Evolutionary conservation across 192 early-diverging fungal species (phyloP).

Genomic region (Coemansia sp.): DNA sequence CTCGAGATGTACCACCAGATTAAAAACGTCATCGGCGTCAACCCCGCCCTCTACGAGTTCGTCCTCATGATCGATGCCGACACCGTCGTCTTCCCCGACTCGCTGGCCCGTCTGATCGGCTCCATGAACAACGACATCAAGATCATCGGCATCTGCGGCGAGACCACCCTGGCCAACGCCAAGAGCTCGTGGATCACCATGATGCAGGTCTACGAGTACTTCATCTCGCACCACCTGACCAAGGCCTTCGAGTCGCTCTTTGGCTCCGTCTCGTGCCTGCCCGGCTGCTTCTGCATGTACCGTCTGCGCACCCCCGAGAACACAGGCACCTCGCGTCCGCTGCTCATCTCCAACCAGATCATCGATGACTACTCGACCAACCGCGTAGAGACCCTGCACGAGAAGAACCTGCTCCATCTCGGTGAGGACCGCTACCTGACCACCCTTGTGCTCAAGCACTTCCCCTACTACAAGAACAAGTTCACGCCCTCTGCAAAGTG

Average conservation of each 20-base stretch:
- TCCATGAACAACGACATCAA: slow-evolving; percentile 86
- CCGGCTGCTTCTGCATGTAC: slow-evolving; percentile 99
- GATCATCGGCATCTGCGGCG: slow-evolving; percentile 94
- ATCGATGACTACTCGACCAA: slow-evolving; percentile 94
- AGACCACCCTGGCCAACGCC: slow-evolving; percentile 92
- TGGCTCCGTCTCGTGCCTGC: slow-evolving; percentile 95
- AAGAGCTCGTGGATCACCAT: slow-evolving; percentile 92
- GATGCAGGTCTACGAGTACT: slow-evolving; percentile 99
- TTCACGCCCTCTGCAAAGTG: slow-evolving; percentile 93
- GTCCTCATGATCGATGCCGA: slow-evolving; percentile 98
- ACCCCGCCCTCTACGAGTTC: slow-evolving; percentile 94
- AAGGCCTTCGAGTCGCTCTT: slow-evolving; percentile 98
- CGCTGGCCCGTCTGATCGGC: slow-evolving; percentile 89
- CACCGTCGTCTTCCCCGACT: slow-evolving; percentile 86
- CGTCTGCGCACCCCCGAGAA: slow-evolving; percentile 81
- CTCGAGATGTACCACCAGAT: slow-evolving; percentile 98
- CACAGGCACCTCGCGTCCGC: slow-evolving; percentile 69
- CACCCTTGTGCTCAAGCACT: slow-evolving; percentile 94
- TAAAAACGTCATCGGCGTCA: slow-evolving; percentile 98
- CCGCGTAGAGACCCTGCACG: slow-evolving; percentile 93
- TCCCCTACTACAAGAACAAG: slow-evolving; percentile 92
- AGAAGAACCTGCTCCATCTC: slow-evolving; percentile 96
- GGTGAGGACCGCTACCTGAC: slow-evolving; percentile 99
- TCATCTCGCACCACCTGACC: slow-evolving; percentile 93
- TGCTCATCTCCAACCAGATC: slow-evolving; percentile 84